Base-by-base conservation (phyloP, 495 filamentous ascomycete species). In the Trichoderma erinaceum region DNA sequence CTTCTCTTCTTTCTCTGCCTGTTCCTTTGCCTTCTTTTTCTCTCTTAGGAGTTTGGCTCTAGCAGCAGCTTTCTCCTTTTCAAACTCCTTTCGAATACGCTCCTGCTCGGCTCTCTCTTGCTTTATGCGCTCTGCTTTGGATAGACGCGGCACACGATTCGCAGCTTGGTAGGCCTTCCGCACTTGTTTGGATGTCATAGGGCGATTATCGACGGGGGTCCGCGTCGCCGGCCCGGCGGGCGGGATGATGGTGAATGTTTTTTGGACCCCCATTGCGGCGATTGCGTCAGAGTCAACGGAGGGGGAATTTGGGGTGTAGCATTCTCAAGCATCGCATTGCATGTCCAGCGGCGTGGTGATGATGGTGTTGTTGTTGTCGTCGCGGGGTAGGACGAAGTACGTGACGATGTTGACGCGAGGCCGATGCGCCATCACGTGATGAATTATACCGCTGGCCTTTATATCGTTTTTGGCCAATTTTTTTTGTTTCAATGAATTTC, bases 181-280 rank as follows among this genome's bases (percentile, higher is more conserved):
- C 13, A 75, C 77, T 67, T 82, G 77, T 43, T 81, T 82, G 0
- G 77, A 76, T 25, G 80, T 83, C 81, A 82, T 83, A 11, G 79
- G 76, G 21, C 65, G 73, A 76, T n/a, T 58, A 67, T 56, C 41
- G 68, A 12, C 64, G 12, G 56, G 46, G 63, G 68, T 69, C 41
- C 72, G 72, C 69, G 74, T 44, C 35, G 71, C 71, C 41, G 73
- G 69, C 4, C 70, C 70, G 25, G 70, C 58, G 64, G 75, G 70
- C 38, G 75, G 74, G 41, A 77, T 70, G 41, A 77, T 70, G 44
- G 70, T 72, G 67, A 77, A 76, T 32, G 70, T 77, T 25, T 72
- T 73, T 63, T 77, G 75, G 65, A 73, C 69, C 27, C 71, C 71
- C 66, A 66, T 66, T 44, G 43, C 27, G 16, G 56, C 56, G 27